phyloP scores from a whole-genome alignment of 345 rosid genomes.

The Nephelium lappaceum region DNA sequence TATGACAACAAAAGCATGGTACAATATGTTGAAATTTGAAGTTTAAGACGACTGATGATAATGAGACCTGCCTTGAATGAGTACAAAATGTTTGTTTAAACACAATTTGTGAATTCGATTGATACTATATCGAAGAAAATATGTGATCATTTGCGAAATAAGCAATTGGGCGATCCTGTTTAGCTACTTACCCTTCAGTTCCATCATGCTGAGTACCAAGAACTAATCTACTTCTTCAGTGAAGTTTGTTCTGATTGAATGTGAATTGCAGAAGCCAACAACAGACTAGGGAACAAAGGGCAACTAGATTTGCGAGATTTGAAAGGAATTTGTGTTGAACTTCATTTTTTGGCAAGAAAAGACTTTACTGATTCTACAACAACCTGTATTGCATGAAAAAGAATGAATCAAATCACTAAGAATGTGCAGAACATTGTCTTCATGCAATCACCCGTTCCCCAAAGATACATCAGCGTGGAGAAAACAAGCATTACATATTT shows the following conservation, averaged over 20 bases:
- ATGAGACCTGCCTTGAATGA: no score
- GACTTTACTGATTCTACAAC: slow-evolving; percentile 72
- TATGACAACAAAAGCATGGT: background rate
- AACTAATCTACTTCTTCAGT: background rate
- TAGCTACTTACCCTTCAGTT: background rate
- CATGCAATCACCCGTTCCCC: background rate
- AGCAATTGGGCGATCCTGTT: background rate
- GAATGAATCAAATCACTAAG: background rate
- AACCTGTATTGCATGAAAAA: slow-evolving; percentile 42
- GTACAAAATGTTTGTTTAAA: background rate
- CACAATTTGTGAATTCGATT: background rate
- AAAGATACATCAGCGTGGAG: background rate
- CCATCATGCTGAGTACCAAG: background rate
- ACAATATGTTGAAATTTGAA: background rate
- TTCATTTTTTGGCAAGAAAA: slow-evolving; percentile 49
- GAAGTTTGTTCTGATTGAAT: background rate
- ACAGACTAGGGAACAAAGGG: background rate
- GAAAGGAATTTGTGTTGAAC: background rate
- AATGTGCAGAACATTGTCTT: background rate
- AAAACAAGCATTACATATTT: background rate
- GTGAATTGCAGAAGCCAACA: background rate
- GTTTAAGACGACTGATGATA: background rate
- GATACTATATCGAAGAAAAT: background rate
- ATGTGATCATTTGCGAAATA: background rate
- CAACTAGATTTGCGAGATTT: background rate